phyloP scores from a whole-genome alignment of 2,329 filamentous ascomycete genomes.

The Apiospora saccharicola region DNA sequence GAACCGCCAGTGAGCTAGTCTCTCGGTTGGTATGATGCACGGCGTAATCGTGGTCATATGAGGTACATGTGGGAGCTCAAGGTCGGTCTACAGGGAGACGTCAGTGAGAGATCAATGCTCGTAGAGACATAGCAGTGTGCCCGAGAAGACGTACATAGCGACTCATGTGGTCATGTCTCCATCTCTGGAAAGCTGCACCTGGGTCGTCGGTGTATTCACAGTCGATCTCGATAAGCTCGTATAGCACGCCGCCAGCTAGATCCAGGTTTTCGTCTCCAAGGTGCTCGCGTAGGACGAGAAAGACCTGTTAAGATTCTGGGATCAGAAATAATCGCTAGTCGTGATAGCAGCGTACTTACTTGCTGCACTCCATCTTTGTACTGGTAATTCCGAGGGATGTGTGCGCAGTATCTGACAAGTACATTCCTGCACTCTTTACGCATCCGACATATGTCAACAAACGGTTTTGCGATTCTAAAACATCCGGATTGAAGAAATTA shows the following conservation, averaged over 20 bases:
- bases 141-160: conserved; percentile 47
- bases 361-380: conserved; percentile 54
- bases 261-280: conserved; percentile 55
- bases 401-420: conserved; percentile 52
- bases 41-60: conserved; percentile 55
- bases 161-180: conserved; percentile 53
- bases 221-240: conserved; percentile 56
- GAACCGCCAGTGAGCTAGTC: conserved; percentile 46
- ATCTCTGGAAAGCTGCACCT: conserved; percentile 54
- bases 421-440: conserved; percentile 53
- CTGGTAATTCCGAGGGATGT: conserved; percentile 54
- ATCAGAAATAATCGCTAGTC: neutral
- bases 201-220: conserved; percentile 53
- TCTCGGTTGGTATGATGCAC: conserved; percentile 48
- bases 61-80: conserved; percentile 55
- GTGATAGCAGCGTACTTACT: conserved; percentile 36
- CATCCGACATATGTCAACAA: neutral
- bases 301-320: conserved; percentile 41
- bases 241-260: conserved; percentile 52
- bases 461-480: neutral
- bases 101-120: neutral
- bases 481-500: neutral
- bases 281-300: conserved; percentile 51
- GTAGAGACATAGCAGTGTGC: neutral
- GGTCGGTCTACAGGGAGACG: conserved; percentile 43